phyloP scores from a whole-genome alignment of 306 rosid genomes.

The Quercus dentata region DNA sequence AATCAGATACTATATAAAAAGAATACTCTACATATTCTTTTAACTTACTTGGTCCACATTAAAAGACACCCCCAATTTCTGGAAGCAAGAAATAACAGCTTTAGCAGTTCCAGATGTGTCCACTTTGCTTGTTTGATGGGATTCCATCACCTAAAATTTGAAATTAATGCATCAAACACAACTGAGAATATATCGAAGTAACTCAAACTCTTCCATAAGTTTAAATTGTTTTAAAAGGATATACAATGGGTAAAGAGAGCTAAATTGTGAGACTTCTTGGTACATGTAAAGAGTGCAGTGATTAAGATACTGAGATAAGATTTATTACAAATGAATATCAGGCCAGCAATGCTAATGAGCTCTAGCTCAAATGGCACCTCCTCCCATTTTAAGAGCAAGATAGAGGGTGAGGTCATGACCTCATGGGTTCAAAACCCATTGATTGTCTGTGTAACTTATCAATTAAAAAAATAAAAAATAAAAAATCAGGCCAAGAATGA shows the following conservation, averaged over 20 bases:
- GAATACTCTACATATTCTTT: not conserved
- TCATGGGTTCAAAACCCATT: no score
- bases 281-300: not conserved
- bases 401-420: no score
- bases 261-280: not conserved
- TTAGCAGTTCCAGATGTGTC: constrained; percentile 96
- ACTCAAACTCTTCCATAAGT: not conserved
- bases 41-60: constrained; percentile 70
- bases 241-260: not conserved
- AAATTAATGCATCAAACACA: constrained; percentile 27
- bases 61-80: constrained; percentile 69
- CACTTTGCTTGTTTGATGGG: constrained; percentile 89
- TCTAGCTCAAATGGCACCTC: no score
- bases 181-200: constrained; percentile 20
- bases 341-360: no score
- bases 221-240: not conserved
- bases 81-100: constrained; percentile 88
- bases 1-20: not conserved
- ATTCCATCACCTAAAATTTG: constrained; percentile 78
- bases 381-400: no score
- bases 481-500: no score
- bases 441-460: no score
- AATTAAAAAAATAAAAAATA: no score
- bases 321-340: no score
- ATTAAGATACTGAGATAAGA: not conserved